Percentiles rank a stretch among this genome's conserved stretches.
Evolutionary conservation across 805 yeast genomes (phyloP).

Genomic region (Lachancea kluyveri): DNA sequence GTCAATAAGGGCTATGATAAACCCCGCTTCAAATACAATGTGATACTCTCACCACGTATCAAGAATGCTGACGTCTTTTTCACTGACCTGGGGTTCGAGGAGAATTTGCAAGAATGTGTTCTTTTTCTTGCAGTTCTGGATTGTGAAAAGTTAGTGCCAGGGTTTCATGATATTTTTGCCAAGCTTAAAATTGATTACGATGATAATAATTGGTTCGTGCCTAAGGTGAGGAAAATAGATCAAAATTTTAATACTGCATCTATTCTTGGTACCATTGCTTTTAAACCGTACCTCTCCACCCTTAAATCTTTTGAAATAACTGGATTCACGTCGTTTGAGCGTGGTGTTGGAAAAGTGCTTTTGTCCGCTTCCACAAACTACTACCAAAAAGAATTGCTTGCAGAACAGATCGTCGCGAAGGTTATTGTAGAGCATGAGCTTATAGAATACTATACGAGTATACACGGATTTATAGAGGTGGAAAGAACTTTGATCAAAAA

Average conservation of each 20-base stretch:
- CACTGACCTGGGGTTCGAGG: constrained; percentile 25
- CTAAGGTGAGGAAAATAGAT: too few relatives aligned
- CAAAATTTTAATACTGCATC: too few relatives aligned
- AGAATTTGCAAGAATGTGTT: constrained; percentile 17
- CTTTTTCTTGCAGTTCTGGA: constrained; percentile 19
- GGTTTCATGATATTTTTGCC: constrained; percentile 1
- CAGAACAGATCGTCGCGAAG: constrained; percentile 30
- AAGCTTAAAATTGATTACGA: neutral
- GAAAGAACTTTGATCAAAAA: constrained; percentile 22
- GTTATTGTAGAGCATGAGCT: constrained; percentile 47
- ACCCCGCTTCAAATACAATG: constrained; percentile 37
- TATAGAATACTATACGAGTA: constrained; percentile 37
- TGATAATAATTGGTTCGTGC: too few relatives aligned
- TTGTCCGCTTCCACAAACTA: constrained; percentile 10
- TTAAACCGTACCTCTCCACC: constrained; percentile 23
- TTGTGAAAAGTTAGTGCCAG: constrained; percentile 8
- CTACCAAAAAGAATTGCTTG: constrained; percentile 35
- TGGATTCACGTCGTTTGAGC: constrained; percentile 42
- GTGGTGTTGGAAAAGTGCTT: constrained; percentile 12
- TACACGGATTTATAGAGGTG: constrained; percentile 34
- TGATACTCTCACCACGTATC: constrained; percentile 39
- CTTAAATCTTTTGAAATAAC: constrained; percentile 38
- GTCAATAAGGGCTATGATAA: constrained; percentile 48
- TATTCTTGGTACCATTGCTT: constrained; percentile 33
- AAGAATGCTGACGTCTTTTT: constrained; percentile 18